A percentile compares a stretch with the other conserved stretches of the same genome.
These are phyloP conservation scores for Sporothrix phasma DNA, from an alignment of 2,329 filamentous ascomycete species.

Conservation along the genomic window DNA sequence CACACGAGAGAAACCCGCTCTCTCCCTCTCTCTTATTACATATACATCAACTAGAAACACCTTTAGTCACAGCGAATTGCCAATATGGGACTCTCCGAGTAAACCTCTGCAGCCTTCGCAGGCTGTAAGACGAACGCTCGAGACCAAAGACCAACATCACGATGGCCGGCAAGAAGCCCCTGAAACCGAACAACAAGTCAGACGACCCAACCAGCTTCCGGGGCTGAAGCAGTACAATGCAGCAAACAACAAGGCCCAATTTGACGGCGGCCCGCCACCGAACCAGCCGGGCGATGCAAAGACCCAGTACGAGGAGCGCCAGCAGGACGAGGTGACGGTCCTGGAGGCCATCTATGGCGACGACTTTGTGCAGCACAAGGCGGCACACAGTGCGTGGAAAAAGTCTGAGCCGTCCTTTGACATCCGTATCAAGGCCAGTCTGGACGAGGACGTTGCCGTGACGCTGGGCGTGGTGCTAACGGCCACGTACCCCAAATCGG, in stretches of 20 bases:
- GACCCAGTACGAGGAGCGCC: slow-evolving; percentile 69
- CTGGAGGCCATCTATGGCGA: slow-evolving; percentile 83
- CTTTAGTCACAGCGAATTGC: not conserved
- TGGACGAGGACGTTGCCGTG: slow-evolving; percentile 60
- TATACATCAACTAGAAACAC: not conserved
- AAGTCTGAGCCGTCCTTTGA: slow-evolving; percentile 78
- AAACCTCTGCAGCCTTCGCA: slow-evolving; percentile 37
- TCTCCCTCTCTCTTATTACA: not conserved
- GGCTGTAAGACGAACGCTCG: slow-evolving; percentile 35
- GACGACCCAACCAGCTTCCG: slow-evolving; percentile 40
- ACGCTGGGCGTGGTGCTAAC: slow-evolving; percentile 72
- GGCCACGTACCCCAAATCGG: slow-evolving; percentile 81
- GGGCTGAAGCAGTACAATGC: slow-evolving; percentile 32
- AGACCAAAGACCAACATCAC: slow-evolving; percentile 22
- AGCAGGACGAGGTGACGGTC: slow-evolving; percentile 78
- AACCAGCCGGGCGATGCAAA: slow-evolving; percentile 30
- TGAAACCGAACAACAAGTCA: slow-evolving; percentile 26
- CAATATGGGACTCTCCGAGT: slow-evolving; percentile 36
- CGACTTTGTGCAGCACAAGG: slow-evolving; percentile 68
- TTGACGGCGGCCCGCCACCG: slow-evolving; percentile 1
- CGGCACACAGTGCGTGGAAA: slow-evolving; percentile 73
- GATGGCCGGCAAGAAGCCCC: slow-evolving; percentile 48
- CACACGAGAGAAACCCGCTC: not conserved
- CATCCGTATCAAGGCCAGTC: slow-evolving; percentile 63
- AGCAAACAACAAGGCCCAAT: not conserved